Base-by-base conservation (phyloP, 768 basidiomycete genomes). In the Tulasnella sp. region DNA sequence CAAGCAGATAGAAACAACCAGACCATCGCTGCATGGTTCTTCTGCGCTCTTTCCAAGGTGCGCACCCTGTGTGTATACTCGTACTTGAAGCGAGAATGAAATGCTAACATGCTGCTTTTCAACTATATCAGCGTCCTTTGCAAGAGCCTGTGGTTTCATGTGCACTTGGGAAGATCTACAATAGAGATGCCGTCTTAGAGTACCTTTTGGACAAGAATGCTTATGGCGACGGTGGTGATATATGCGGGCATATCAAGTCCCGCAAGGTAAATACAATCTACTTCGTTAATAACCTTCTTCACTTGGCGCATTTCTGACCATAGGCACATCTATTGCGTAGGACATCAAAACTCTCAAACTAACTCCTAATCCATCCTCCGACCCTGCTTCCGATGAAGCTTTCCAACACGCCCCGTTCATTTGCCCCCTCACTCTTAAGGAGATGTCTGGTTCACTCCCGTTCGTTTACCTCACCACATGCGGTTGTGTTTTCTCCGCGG, bases 21-120 rank as follows among this genome's bases (percentile, higher is more conserved):
- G 66, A 82, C 83, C 11, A 79, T 86, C 31, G 92, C 92, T 1
- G 76, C 80, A 49, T 98, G 90, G 92, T 81, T 87, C 62, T 92
- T 88, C 69, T 99, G 96, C 68, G 92, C 93, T 8, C 75, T 99
- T 2, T 96, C 93, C 43, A 97, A 97, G 81, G 92, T 89, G 66
- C 53, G 75, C 68, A 30, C 3, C 19, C 22, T 55, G 2, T 1
- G 41, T 27, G 22, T 44, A 44, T 7, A 44, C 30, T 41, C 43
- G 11, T 41, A 22, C n/a, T 24, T 21, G n/a, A n/a, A 48, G 19
- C 5, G 5, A 48, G 46, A 7, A 48, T 5, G 5, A n/a, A 48
- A 48, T 19, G 31, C 55, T 7, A 38, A 38, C 27, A 56, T 49
- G 41, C 46, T 21, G 9, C 22, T 22, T 2, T 43, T 55, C 46